A percentile compares a stretch with the other conserved stretches of the same genome.
Evolutionary conservation across 1,284 basidiomycete genomes (phyloP).

Genomic region (Moesziomyces antarcticus): DNA sequence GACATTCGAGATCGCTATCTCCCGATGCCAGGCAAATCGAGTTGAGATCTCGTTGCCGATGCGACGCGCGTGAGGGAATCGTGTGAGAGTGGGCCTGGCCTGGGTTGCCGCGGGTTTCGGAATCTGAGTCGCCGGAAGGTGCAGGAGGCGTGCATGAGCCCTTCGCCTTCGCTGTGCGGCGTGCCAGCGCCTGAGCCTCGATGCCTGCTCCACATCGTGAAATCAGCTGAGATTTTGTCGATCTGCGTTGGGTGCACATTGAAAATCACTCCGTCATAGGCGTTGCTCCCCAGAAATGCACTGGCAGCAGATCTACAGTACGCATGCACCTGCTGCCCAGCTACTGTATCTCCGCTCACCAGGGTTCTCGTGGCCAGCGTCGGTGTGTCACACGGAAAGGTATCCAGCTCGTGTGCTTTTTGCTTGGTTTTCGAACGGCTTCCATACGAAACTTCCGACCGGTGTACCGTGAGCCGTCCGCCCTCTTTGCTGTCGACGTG

Average conservation of each 20-base stretch:
- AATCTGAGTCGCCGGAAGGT: conserved; percentile 10
- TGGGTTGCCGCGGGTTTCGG: conserved; percentile 15
- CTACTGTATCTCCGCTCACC: too few species aligned
- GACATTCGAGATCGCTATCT: conserved; percentile 1
- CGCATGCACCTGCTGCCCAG: not conserved
- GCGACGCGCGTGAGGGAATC: not conserved
- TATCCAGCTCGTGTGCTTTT: too few species aligned
- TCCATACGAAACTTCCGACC: not conserved
- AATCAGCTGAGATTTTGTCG: not conserved
- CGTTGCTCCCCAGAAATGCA: not conserved
- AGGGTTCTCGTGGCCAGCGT: too few species aligned
- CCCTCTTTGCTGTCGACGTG: too few species aligned
- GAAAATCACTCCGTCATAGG: not conserved
- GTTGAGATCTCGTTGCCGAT: not conserved
- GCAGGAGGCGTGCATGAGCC: not conserved
- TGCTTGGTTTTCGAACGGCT: conserved; percentile 1
- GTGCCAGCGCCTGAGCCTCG: not conserved
- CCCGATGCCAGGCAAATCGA: conserved; percentile 1
- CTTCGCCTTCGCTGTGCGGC: too few species aligned
- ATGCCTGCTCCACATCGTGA: not conserved
- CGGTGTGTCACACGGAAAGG: conserved; percentile 3
- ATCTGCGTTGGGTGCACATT: not conserved
- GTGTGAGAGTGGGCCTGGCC: not conserved
- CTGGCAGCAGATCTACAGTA: not conserved
- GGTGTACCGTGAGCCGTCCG: too few species aligned